phyloP scores from a whole-genome alignment of 2,329 filamentous ascomycete species.

The Ophiocordyceps unilateralis region DNA sequence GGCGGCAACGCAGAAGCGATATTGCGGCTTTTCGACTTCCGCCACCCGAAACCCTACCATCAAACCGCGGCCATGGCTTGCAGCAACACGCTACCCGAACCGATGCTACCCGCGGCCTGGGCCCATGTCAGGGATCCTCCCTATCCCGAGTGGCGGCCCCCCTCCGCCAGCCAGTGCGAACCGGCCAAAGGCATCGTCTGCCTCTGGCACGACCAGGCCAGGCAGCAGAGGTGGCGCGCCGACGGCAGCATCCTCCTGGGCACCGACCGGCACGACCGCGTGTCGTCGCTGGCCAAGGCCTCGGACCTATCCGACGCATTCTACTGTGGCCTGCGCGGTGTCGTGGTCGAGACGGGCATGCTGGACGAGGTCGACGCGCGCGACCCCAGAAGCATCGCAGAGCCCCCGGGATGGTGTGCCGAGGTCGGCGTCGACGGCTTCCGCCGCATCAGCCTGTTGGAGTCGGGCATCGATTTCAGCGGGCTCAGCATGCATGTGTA shows the following conservation, averaged over 20 bases:
- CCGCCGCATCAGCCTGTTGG: background rate
- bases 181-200: background rate
- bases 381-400: too few relatives aligned
- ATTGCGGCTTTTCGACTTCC: conserved; percentile 37
- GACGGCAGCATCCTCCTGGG: conserved; percentile 21
- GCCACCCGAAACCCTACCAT: conserved; percentile 28
- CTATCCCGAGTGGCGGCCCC: too few relatives aligned
- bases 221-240: conserved; percentile 20
- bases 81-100: background rate
- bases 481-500: too few relatives aligned
- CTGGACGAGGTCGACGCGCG: background rate
- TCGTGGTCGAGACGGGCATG: background rate
- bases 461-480: background rate
- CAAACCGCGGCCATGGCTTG: conserved; percentile 32
- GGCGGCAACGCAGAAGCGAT: conserved; percentile 25
- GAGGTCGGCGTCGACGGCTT: background rate
- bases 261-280: background rate
- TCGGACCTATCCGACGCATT: conserved; percentile 27
- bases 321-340: background rate
- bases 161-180: background rate
- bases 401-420: background rate
- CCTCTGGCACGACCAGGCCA: background rate
- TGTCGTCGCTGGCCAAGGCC: conserved; percentile 25
- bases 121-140: background rate
- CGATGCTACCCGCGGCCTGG: background rate